phyloP scores from a whole-genome alignment of 164 flowering plant genomes.

The Vitis rupestris region DNA sequence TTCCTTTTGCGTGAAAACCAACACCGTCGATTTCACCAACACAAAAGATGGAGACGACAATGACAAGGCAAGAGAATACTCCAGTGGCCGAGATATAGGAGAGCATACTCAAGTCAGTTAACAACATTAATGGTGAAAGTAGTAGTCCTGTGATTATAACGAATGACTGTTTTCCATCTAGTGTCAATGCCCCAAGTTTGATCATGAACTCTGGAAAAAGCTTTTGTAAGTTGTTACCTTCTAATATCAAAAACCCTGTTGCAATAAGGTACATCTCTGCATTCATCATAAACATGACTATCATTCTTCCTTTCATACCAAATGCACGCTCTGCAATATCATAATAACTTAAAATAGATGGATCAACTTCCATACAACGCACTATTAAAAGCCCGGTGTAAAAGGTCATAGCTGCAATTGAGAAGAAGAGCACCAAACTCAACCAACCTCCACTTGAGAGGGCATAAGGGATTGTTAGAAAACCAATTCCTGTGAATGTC shows the following conservation, averaged over 20 bases:
- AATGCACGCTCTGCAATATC: slow-evolving; percentile 37
- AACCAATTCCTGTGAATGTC: slow-evolving; percentile 22
- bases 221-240: slow-evolving; percentile 4
- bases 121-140: slow-evolving; percentile 29
- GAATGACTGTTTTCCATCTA: slow-evolving; percentile 26
- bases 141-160: slow-evolving; percentile 21
- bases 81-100: slow-evolving; percentile 41
- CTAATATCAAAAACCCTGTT: slow-evolving; percentile 29
- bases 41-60: slow-evolving; percentile 27
- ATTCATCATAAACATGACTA: slow-evolving; percentile 23
- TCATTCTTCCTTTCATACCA: slow-evolving; percentile 30
- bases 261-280: slow-evolving; percentile 35
- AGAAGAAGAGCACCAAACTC: slow-evolving; percentile 30
- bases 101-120: slow-evolving; percentile 27
- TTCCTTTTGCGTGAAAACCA: slow-evolving; percentile 27
- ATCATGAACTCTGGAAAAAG: slow-evolving; percentile 25
- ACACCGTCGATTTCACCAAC: slow-evolving; percentile 25
- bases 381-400: slow-evolving; percentile 32
- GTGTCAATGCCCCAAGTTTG: slow-evolving; percentile 1
- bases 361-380: slow-evolving; percentile 36
- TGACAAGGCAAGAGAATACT: slow-evolving; percentile 30
- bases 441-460: slow-evolving; percentile 42
- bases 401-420: slow-evolving; percentile 3
- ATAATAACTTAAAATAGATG: slow-evolving; percentile 26
- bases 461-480: slow-evolving; percentile 43